These are phyloP conservation scores for Trichoderma sp. DNA, from an alignment of 2,329 filamentous ascomycete genomes.

Conservation along the genomic window DNA sequence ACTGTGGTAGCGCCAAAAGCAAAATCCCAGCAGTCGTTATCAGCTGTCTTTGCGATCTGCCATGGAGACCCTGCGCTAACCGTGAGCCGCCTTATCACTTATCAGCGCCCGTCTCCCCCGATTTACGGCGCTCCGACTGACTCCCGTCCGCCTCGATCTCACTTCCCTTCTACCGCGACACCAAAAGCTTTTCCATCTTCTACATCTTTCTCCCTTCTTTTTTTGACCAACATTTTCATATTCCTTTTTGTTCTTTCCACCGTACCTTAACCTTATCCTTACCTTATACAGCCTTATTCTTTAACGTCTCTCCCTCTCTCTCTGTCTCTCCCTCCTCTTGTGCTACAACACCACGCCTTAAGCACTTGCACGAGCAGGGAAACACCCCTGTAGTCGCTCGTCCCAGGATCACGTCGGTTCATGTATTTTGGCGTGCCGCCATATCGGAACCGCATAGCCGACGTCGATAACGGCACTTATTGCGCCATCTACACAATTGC, in stretches of 20 bases:
- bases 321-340: not conserved
- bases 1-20: not conserved
- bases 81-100: conserved; percentile 25
- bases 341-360: not conserved
- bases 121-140: conserved; percentile 27
- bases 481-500: conserved; percentile 28
- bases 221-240: no score
- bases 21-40: conserved; percentile 5
- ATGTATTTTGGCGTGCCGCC: not conserved
- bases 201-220: not conserved
- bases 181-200: not conserved
- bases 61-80: not conserved
- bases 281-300: not conserved
- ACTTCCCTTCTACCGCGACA: conserved; percentile 15
- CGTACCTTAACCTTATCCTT: no score
- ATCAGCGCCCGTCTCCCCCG: conserved; percentile 25
- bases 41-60: not conserved
- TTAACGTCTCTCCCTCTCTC: not conserved
- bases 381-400: not conserved
- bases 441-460: conserved; percentile 10
- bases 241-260: no score
- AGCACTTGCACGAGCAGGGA: conserved; percentile 12
- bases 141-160: conserved; percentile 9
- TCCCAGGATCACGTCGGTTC: conserved; percentile 5
- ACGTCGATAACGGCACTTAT: conserved; percentile 27